phyloP scores from a whole-genome alignment of 768 basidiomycete genomes.

The Collybiopsis confluens region DNA sequence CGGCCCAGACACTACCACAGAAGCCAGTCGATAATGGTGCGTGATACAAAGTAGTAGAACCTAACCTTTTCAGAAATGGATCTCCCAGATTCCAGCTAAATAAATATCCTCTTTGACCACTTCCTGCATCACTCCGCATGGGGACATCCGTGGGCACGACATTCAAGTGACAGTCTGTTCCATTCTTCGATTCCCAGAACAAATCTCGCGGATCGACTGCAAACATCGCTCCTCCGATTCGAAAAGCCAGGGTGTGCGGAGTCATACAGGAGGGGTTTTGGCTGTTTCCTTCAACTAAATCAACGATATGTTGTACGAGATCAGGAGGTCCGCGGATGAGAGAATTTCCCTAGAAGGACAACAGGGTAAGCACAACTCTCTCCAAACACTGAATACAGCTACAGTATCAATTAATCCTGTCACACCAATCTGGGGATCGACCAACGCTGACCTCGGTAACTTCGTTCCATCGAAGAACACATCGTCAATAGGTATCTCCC shows the following conservation, averaged over 20 bases:
- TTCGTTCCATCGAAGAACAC: constrained; percentile 65
- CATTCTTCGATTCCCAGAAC: constrained; percentile 28
- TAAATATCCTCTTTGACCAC: constrained; percentile 52
- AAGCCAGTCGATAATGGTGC: not conserved
- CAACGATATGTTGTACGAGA: constrained; percentile 31
- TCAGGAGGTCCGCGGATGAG: constrained; percentile 73
- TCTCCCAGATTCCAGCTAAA: constrained; percentile 78
- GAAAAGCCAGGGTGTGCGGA: constrained; percentile 62
- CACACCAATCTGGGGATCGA: constrained; percentile 43
- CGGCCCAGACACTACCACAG: constrained; percentile 48
- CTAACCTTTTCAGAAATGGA: constrained; percentile 71
- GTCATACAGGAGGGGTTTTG: constrained; percentile 34
- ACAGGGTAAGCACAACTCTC: not conserved
- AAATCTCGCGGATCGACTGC: constrained; percentile 78
- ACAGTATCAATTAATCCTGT: constrained; percentile 75
- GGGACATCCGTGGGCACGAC: constrained; percentile 65
- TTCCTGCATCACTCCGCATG: constrained; percentile 17
- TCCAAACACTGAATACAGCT: constrained; percentile 15
- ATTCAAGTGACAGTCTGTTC: constrained; percentile 46
- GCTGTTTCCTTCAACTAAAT: constrained; percentile 28
- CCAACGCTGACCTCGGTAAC: constrained; percentile 52
- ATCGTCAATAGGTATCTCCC: constrained; percentile 71
- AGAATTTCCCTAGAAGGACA: constrained; percentile 57
- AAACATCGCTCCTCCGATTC: constrained; percentile 65
- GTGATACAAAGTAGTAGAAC: too few species aligned